These are phyloP conservation scores for Sequoiadendron giganteum DNA, from an alignment of 75 land plant species.

Conservation along the genomic window DNA sequence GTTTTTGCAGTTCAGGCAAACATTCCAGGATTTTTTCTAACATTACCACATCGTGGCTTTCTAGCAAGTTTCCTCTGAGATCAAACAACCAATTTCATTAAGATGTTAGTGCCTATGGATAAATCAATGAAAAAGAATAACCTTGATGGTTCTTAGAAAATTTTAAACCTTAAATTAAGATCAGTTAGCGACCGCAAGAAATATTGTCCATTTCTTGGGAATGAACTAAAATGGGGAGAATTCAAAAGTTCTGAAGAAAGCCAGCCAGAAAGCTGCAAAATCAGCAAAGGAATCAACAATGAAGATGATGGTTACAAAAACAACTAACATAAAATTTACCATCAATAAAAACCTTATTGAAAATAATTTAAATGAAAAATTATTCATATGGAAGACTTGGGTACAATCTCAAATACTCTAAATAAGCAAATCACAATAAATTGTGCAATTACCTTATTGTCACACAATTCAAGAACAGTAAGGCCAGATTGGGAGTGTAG, in stretches of 20 bases:
- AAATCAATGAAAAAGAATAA: background rate
- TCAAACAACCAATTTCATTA: background rate
- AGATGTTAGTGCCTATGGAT: background rate
- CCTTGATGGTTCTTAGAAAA: background rate
- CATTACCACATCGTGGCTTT: conserved; percentile 29
- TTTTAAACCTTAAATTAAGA: conserved; percentile 51
- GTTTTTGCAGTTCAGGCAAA: conserved; percentile 54
- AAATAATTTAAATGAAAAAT: background rate
- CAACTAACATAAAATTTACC: background rate
- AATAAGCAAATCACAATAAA: background rate
- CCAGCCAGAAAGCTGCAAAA: conserved; percentile 54
- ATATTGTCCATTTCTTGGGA: conserved; percentile 1
- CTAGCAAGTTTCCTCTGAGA: conserved; percentile 53
- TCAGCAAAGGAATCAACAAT: background rate
- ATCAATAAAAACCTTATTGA: background rate
- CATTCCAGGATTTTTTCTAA: conserved; percentile 28
- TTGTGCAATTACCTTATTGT: conserved; percentile 42
- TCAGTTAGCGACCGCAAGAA: conserved; percentile 38
- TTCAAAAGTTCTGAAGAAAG: conserved; percentile 20
- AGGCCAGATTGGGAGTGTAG: conserved; percentile 31
- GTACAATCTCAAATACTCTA: background rate
- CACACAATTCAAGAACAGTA: conserved; percentile 51
- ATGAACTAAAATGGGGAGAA: conserved; percentile 5
- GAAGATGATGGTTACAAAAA: background rate
- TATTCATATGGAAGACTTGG: background rate